Evolutionary conservation across 177 flowering plant species (phyloP), one percentile per base, ranked within the genome.

Genomic region (Vitis hybrid): DNA sequence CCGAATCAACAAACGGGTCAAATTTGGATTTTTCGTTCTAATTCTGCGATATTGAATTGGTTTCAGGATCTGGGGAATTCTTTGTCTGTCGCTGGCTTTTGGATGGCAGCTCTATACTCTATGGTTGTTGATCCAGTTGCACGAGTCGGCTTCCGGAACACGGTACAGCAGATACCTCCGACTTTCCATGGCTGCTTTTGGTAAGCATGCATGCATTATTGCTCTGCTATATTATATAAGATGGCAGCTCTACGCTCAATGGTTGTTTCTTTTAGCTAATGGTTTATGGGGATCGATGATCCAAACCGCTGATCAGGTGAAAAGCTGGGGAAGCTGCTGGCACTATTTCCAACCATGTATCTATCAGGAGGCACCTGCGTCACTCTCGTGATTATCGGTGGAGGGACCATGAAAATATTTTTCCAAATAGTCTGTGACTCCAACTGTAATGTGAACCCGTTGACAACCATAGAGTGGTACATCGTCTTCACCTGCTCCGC

Each of bases 391-490:
- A 85, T 91, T 78, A 79, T 86, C 17, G 94, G 89, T 7, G 92
- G 96, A 23, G 73, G 80, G 19, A 79, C 86, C 66, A 74, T 88
- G 85, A 88, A 84, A 71, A 81, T 73, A 3, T 76, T 92, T 65
- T 84, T 78, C 74, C 70, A 83, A n/a, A 75, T 75, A 11, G 68
- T 83, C 1, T 84, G 88, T 21, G 88, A 48, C 26, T 65, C 64
- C 2, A 23, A 23, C 26, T 23, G 26, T 23, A 23, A 23, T 23
- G 26, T 23, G 26, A 64, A 75, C 59, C 81, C 87, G 9, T 52
- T 88, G 34, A 77, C 92, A 2, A 72, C 76, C 0, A 49, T 81
- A 1, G 98, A 88, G 67, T 93, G 97, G 93, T 91, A 84, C 79
- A 26, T 91, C 45, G 81, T 89, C n/a, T 89, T 93, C 69, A 72